Evolutionary conservation across 78 protist species (phyloP).

Genomic region (Thecamonas trahens): DNA sequence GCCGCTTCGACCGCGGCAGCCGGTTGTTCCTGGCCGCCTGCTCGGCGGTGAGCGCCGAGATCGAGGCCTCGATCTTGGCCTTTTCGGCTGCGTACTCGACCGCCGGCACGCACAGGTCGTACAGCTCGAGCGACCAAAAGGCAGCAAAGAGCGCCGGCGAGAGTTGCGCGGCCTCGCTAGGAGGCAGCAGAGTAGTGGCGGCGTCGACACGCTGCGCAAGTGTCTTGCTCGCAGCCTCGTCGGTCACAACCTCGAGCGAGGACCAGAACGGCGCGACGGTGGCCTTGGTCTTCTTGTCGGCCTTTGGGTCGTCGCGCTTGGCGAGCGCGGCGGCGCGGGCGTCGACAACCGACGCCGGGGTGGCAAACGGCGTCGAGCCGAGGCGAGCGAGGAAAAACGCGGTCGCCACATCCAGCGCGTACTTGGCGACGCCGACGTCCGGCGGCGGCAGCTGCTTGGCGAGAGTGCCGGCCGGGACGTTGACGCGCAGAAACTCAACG

Average conservation of each 20-base stretch:
- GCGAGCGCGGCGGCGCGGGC: not conserved
- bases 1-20: not conserved
- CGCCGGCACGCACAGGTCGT: constrained; percentile 17
- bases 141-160: constrained; percentile 5
- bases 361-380: not conserved
- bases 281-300: not conserved
- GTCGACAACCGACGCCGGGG: not conserved
- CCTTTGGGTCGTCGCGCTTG: not conserved
- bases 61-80: not conserved
- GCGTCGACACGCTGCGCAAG: not conserved
- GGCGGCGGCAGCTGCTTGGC: not conserved
- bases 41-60: not conserved
- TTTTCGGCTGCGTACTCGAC: constrained; percentile 1
- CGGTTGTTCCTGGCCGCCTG: not conserved
- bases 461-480: not conserved
- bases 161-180: not conserved
- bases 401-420: not conserved
- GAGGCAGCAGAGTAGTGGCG: not conserved
- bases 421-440: not conserved
- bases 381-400: not conserved
- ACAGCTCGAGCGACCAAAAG: constrained; percentile 21
- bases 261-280: too few relatives aligned
- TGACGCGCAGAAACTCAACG: not conserved
- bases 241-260: too few relatives aligned
- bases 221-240: not conserved